Evolutionary conservation across 495 filamentous ascomycete species (phyloP).

Genomic region (Penicillium paradoxum): DNA sequence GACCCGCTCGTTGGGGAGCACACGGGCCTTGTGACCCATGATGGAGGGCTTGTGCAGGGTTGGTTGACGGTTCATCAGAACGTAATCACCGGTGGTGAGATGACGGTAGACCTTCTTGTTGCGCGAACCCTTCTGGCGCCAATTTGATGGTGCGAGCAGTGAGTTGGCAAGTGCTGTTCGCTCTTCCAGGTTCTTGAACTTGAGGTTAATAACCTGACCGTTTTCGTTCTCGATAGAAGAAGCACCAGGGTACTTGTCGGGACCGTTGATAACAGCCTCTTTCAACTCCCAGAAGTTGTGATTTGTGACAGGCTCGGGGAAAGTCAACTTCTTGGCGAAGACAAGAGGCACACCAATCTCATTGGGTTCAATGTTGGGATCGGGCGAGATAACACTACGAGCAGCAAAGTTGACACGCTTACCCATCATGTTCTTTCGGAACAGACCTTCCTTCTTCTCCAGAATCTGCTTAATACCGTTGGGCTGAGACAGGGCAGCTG

Average conservation of each 20-base stretch:
- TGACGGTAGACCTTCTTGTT: slow-evolving; percentile 98
- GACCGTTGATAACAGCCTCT: slow-evolving; percentile 92
- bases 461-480: slow-evolving; percentile 92
- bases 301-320: slow-evolving; percentile 93
- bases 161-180: slow-evolving; percentile 83
- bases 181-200: slow-evolving; percentile 79
- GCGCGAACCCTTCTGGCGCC: slow-evolving; percentile 64
- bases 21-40: slow-evolving; percentile 93
- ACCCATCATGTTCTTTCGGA: slow-evolving; percentile 99
- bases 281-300: slow-evolving; percentile 96
- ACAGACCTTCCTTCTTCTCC: slow-evolving; percentile 98
- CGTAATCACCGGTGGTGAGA: slow-evolving; percentile 91
- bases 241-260: slow-evolving; percentile 91
- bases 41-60: slow-evolving; percentile 99
- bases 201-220: slow-evolving; percentile 83
- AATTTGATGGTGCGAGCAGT: slow-evolving; percentile 80
- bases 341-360: slow-evolving; percentile 97
- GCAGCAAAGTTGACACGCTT: slow-evolving; percentile 99
- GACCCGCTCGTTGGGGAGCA: slow-evolving; percentile 89
- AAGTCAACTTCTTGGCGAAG: slow-evolving; percentile 93
- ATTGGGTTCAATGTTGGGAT: slow-evolving; percentile 97
- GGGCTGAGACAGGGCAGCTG: slow-evolving; percentile 42
- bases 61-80: slow-evolving; percentile 99
- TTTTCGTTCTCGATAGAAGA: slow-evolving; percentile 92
- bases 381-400: slow-evolving; percentile 94